Evolutionary conservation across 1,284 basidiomycete genomes (phyloP), one percentile per base, ranked within the genome.

Genomic region (Cryptococcus sp.): DNA sequence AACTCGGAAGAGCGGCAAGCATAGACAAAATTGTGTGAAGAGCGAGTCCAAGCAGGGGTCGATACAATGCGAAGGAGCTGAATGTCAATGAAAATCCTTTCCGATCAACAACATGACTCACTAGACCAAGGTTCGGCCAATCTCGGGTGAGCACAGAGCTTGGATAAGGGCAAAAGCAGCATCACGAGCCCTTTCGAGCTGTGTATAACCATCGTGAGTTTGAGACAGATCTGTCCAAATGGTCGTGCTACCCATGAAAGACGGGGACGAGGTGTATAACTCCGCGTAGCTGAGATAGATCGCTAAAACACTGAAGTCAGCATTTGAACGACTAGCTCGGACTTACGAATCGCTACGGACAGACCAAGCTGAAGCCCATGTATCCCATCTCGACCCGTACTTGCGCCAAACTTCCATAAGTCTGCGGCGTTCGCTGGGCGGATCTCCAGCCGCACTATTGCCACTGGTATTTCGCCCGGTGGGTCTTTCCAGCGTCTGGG

Each of bases 241-340:
- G 9, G 46, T 52, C 4, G 63, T 57, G 25, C 55, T 61, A 14
- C 55, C 61, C 13, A 68, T 44, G 45, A 63, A 66, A 14, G 68
- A 57, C 1, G 73, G 72, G 2, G 71, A 72, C 10, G 68, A 54
- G 10, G 69, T 67, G 48, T 58, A 68, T 3, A 75, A 63, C 23
- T 70, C 50, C 14, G 70, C 73, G 48, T 70, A 73, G 52, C 70
- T 66, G 55, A 67, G 64, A 53, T 74, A 65, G 7, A 75, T 54
- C 5, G 62, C 54, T n/a, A 74, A 56, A 18, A 75, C 69, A 2
- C 70, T 70, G 48, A 23, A 25, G 34, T 48, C n/a, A 49, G 13
- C 24, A 14, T 36, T 36, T 7, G n/a, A 10, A 34, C 31, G 39
- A 18, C 34, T 3, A 24, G 18, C 13, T 42, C 43, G 7, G 19